Evolutionary conservation across 176 grass and related monocot genomes (phyloP).

Genomic region (Eremochloa ophiuroides): DNA sequence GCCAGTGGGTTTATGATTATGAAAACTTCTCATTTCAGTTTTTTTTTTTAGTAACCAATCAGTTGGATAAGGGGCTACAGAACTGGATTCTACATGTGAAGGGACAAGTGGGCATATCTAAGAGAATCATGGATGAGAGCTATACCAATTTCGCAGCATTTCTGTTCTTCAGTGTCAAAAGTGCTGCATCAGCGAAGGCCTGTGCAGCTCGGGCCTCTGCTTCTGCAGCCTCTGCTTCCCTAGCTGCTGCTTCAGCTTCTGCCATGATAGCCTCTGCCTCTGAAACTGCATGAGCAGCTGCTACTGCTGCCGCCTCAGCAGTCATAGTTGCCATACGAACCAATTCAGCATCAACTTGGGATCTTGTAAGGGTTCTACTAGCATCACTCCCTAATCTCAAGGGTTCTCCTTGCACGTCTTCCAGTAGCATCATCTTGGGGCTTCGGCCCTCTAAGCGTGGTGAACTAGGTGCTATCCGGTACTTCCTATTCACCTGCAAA

Average conservation of each 20-base stretch:
- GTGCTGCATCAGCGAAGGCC: conserved; percentile 74
- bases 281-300: conserved; percentile 65
- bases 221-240: conserved; percentile 81
- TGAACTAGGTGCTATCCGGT: conserved; percentile 66
- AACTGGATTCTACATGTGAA: not conserved
- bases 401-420: conserved; percentile 53
- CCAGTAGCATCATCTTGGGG: conserved; percentile 56
- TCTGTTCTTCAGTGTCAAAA: conserved; percentile 52
- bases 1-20: not conserved
- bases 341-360: conserved; percentile 72
- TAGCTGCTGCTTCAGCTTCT: conserved; percentile 72
- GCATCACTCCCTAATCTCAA: conserved; percentile 43
- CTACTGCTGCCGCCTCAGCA: conserved; percentile 52
- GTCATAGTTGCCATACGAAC: conserved; percentile 70
- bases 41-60: conserved; percentile 17
- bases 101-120: conserved; percentile 11
- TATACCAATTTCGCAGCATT: conserved; percentile 61
- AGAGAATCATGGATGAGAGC: not conserved
- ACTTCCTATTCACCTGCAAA: conserved; percentile 86
- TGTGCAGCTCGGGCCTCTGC: conserved; percentile 72
- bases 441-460: conserved; percentile 47
- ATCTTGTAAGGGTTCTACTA: conserved; percentile 49
- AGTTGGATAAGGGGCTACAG: not conserved
- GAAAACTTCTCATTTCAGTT: not conserved
- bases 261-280: conserved; percentile 90